phyloP scores from a whole-genome alignment of 768 basidiomycete genomes.

The Postia placenta region DNA sequence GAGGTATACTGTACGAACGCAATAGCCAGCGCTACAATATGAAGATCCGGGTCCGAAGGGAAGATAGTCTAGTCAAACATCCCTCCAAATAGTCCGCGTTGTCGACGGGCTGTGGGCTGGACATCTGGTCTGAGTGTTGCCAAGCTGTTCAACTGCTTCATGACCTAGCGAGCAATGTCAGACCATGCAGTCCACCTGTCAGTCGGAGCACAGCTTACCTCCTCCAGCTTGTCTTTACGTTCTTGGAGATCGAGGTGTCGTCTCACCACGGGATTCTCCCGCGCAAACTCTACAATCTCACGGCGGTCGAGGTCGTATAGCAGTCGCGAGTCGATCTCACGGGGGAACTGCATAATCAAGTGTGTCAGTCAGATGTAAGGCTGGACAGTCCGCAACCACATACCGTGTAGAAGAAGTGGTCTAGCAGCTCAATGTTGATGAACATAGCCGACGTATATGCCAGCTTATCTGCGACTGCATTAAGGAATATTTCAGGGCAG shows the following conservation, averaged over 20 bases:
- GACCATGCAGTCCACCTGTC: too few species aligned
- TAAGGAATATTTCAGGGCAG: constrained; percentile 95
- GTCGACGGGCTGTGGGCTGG: constrained; percentile 64
- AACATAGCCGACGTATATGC: constrained; percentile 97
- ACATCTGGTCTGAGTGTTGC: constrained; percentile 84
- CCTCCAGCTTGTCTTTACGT: constrained; percentile 95
- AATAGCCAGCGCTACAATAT: not conserved
- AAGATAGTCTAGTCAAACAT: constrained; percentile 38
- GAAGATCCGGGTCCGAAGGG: not conserved
- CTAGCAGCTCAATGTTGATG: constrained; percentile 96
- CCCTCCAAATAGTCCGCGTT: constrained; percentile 73
- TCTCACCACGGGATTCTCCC: constrained; percentile 88
- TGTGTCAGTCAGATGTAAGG: not conserved
- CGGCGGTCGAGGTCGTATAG: constrained; percentile 89
- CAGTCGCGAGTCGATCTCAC: constrained; percentile 92
- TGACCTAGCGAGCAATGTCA: too few species aligned
- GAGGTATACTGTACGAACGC: constrained; percentile 1
- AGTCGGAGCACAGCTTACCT: constrained; percentile 60
- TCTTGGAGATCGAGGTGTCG: constrained; percentile 92
- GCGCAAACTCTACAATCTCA: constrained; percentile 87
- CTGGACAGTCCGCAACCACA: constrained; percentile 15
- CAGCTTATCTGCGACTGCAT: constrained; percentile 94
- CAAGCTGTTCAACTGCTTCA: constrained; percentile 91
- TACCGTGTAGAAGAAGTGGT: constrained; percentile 98
- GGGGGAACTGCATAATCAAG: constrained; percentile 67